phyloP scores from a whole-genome alignment of 2,329 filamentous ascomycete species.

The Rhinocladiella similis region DNA sequence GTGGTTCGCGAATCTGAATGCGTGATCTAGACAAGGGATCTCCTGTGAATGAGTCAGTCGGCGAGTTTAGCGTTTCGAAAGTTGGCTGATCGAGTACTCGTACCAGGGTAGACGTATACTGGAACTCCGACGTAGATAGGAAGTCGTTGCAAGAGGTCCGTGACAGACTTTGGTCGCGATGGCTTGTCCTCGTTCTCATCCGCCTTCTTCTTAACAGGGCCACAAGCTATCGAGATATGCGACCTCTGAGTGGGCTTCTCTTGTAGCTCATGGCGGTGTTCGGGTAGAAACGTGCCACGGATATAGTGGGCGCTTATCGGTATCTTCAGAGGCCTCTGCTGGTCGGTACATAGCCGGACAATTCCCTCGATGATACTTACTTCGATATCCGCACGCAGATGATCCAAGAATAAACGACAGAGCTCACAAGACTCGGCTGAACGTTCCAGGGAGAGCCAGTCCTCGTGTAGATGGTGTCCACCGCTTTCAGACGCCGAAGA shows the following conservation, averaged over 20 bases:
- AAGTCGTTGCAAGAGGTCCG: too few relatives aligned
- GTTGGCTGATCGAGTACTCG: not conserved
- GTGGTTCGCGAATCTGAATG: slow-evolving; percentile 4
- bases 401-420: not conserved
- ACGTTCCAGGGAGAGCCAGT: not conserved
- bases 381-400: not conserved
- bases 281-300: not conserved
- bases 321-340: not conserved
- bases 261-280: not conserved
- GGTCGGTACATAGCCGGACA: not conserved
- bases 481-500: not conserved
- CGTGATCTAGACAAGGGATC: not conserved
- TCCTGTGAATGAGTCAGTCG: slow-evolving; percentile 2
- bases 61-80: too few relatives aligned
- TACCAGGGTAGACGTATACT: slow-evolving; percentile 2
- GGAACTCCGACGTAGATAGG: not conserved
- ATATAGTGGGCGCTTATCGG: not conserved
- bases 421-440: not conserved
- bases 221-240: not conserved
- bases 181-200: not conserved
- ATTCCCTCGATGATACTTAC: not conserved
- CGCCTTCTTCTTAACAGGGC: not conserved
- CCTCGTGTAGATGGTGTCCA: not conserved
- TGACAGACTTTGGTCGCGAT: too few relatives aligned
- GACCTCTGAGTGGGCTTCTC: not conserved